Evolutionary conservation across 1,139 yeast genomes (phyloP), one percentile per base, ranked within the genome.

Genomic region (Blastobotrys persicus): DNA sequence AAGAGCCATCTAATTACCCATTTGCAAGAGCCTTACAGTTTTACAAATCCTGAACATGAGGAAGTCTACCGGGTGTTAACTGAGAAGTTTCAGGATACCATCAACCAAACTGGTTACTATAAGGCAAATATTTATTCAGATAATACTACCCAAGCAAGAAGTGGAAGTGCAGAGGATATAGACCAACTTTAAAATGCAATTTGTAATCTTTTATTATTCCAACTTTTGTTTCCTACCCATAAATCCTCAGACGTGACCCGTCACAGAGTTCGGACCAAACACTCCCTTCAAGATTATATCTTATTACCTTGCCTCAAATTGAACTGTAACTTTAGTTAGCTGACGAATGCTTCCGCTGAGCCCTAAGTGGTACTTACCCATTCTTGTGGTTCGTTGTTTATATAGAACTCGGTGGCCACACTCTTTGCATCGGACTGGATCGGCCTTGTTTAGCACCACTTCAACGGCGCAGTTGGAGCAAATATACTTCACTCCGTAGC

Each of bases 321-420:
- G 87, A 43, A 81, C 79, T 67, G 47, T 35, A 16, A 46, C 38
- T 35, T 13, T 39, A 7, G 35, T 11, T 34, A 43, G 51, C 46
- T 41, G 28, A 23, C 28, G 9, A 9, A 23, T 23, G 9, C n/a
- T n/a, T n/a, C n/a, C n/a, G n/a, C n/a, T n/a, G n/a, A n/a, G n/a
- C n/a, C n/a, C n/a, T n/a, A n/a, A n/a, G n/a, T 13, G 6, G 7
- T 4, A 59, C 67, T 55, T 81, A 58, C 81, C 94, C 95, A 91
- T 88, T 74, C 98, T 81, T 76, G 91, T 86, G 44, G 98, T 91
- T 76, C 98, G 84, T 58, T 96, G 96, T 75, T 92, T 92, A 75
- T 92, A 88, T 59, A 92, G 76, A 56, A 92, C 98, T 73, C 98
- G 85, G 73, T 92, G 98, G 54, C 98, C 98, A 71, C 98, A 92